Evolutionary conservation across 306 rosid species (phyloP), one percentile per base, ranked within the genome.

Genomic region (Rubus parviflorus): DNA sequence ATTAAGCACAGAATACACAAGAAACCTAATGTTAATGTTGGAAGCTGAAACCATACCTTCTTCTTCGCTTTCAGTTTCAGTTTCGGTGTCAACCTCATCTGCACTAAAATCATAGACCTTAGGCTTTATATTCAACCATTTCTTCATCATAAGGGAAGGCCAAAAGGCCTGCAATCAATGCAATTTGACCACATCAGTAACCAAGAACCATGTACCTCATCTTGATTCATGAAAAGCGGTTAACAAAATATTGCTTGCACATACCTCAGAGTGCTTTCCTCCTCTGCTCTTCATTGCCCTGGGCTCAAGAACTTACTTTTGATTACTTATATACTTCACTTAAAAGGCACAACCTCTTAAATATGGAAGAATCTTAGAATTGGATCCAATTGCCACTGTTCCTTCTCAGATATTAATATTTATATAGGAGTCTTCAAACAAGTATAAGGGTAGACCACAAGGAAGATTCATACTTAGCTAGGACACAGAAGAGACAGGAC

Each of bases 91-190:
- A 64, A 90, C 85, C 74, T 95, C 99, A 88, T 95, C 99, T 84
- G 91, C 99, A 80, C 99, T 95, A 63, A 92, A 95, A 75, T 95
- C 99, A 85, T 89, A 79, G 79, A 73, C 97, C 84, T 85, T 89
- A 3, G 99, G 97, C 96, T 90, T 90, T 52, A 95, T 88, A 68
- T 95, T 95, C 67, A 95, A 74, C 99, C 99, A 95, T 82, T 95
- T 95, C 84, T 95, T 95, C 99, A 90, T 89, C 88, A 95, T 86
- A 83, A 95, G 77, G 60, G 99, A 92, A 75, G 99, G 99, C 99
- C 99, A 95, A 81, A 92, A 95, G 6, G 93, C 88, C 97, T 95
- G 87, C 79, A 81, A 84, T 8, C 72, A 79, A 79, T 37, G 56
- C 57, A 85, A 80, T 58, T 68, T 60, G 75, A 61, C 17, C 75